phyloP scores from a whole-genome alignment of 176 grass and related monocot genomes.

The Oryza officinalis region DNA sequence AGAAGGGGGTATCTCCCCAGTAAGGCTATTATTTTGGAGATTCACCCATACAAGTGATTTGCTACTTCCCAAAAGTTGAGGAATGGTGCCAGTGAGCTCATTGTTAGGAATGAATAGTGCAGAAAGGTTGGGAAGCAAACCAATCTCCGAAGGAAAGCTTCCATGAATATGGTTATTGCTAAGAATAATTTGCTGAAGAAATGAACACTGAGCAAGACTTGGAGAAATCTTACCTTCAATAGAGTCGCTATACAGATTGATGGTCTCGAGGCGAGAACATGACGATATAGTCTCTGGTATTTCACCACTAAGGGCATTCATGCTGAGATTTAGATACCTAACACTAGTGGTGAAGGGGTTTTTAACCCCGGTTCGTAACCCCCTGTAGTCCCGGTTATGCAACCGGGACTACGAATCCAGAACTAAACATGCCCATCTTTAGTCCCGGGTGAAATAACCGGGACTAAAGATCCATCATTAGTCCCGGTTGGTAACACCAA shows the following conservation, averaged over 20 bases:
- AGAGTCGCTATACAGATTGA: slow-evolving; percentile 24
- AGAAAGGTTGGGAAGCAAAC: too few species aligned
- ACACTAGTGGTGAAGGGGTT: too few species aligned
- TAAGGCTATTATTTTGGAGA: slow-evolving; percentile 41
- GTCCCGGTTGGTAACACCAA: too few species aligned
- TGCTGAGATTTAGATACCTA: slow-evolving; percentile 37
- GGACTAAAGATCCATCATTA: too few species aligned
- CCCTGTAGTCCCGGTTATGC: too few species aligned
- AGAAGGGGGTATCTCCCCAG: slow-evolving; percentile 22
- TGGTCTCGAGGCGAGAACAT: slow-evolving; percentile 28
- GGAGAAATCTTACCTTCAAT: slow-evolving; percentile 39
- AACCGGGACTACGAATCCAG: too few species aligned
- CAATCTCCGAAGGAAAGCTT: background rate
- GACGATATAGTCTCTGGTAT: slow-evolving; percentile 40
- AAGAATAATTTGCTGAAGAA: slow-evolving; percentile 29
- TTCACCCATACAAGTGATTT: slow-evolving; percentile 9
- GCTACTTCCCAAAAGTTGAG: slow-evolving; percentile 24
- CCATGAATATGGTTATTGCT: slow-evolving; percentile 38
- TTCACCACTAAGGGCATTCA: slow-evolving; percentile 36
- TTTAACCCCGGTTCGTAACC: too few species aligned
- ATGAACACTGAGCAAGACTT: slow-evolving; percentile 35
- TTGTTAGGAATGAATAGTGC: slow-evolving; percentile 5
- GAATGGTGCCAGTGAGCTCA: slow-evolving; percentile 39
- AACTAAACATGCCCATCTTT: too few species aligned
- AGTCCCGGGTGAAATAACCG: too few species aligned